Conservation (phyloP, 148 eudicot species). For the Cornus kousa region DNA sequence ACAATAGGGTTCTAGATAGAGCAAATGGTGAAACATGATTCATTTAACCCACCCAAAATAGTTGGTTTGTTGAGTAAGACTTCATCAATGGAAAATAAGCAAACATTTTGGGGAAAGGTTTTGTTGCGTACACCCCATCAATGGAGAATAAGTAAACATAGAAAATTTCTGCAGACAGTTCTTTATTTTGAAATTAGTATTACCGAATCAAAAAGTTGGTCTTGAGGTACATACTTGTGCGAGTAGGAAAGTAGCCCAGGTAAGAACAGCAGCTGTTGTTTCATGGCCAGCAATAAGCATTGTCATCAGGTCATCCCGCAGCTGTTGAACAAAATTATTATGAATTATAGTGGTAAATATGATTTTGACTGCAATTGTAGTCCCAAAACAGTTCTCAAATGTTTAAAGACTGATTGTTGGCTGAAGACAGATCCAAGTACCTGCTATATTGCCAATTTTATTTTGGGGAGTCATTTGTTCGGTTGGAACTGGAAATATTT, state of each 20-base stretch:
- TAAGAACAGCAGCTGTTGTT: constrained; percentile 97
- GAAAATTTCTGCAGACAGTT: not conserved
- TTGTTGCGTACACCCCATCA: not conserved
- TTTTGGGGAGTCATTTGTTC: not conserved
- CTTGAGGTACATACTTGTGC: constrained; percentile 54
- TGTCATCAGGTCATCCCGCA: constrained; percentile 98
- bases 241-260: constrained; percentile 94
- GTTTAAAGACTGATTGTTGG: not conserved
- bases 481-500: too few relatives aligned
- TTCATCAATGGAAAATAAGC: too few relatives aligned
- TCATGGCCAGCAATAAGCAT: constrained; percentile 99
- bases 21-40: too few relatives aligned
- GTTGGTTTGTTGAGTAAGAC: too few relatives aligned
- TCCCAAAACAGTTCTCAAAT: not conserved
- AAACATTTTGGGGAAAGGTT: too few relatives aligned
- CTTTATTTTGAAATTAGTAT: not conserved
- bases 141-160: not conserved
- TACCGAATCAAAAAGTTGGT: not conserved
- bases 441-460: not conserved
- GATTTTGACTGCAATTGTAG: not conserved
- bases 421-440: not conserved
- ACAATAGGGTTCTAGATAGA: too few relatives aligned
- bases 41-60: too few relatives aligned
- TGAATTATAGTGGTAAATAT: not conserved
- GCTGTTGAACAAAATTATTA: constrained; percentile 46